These are phyloP conservation scores for Diplodia corticola DNA, from an alignment of 2,329 filamentous ascomycete species.

Conservation along the genomic window DNA sequence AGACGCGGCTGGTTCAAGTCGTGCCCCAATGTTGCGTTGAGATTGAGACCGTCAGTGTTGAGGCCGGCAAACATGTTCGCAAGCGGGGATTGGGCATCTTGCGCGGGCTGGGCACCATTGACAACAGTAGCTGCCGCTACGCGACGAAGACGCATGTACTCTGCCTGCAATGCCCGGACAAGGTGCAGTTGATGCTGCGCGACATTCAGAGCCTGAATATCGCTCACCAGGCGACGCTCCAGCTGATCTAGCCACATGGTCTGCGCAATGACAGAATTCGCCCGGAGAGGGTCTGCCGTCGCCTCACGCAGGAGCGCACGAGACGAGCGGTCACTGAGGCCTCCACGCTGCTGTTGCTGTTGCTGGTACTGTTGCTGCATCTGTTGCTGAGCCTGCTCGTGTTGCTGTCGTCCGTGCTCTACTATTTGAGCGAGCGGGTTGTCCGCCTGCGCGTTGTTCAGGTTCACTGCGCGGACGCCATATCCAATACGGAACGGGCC, in stretches of 20 bases:
- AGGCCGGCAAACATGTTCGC: constrained; percentile 31
- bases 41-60: constrained; percentile 32
- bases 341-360: constrained; percentile 21
- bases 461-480: constrained; percentile 19
- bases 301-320: constrained; percentile 15
- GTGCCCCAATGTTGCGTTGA: constrained; percentile 31
- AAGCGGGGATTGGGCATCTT: constrained; percentile 36
- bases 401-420: constrained; percentile 24
- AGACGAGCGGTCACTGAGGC: neutral
- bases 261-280: constrained; percentile 48
- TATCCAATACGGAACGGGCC: constrained; percentile 21
- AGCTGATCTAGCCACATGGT: constrained; percentile 62
- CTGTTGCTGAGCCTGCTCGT: constrained; percentile 26
- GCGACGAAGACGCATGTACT: constrained; percentile 21
- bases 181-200: constrained; percentile 67
- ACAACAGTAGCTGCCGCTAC: constrained; percentile 9
- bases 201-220: constrained; percentile 62
- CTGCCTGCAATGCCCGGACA: constrained; percentile 52
- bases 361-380: constrained; percentile 27
- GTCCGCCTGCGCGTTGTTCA: constrained; percentile 1
- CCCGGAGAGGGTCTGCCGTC: neutral
- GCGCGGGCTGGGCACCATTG: constrained; percentile 28
- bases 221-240: constrained; percentile 68
- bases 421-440: neutral
- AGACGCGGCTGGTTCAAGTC: constrained; percentile 16